Base-by-base conservation (phyloP, 2,329 filamentous ascomycete species). In the Calonectria ilicicola region DNA sequence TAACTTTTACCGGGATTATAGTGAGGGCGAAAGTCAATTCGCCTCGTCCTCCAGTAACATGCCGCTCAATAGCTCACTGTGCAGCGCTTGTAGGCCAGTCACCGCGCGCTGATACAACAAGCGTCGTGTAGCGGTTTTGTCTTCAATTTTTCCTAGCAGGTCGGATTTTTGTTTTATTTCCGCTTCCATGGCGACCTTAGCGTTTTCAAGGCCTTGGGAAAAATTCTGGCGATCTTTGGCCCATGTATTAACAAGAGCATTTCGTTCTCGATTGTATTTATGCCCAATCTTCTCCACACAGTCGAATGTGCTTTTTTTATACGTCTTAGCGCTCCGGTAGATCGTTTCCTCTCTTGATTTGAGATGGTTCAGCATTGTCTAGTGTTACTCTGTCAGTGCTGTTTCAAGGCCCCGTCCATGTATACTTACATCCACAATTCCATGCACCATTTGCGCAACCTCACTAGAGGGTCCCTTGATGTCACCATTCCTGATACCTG, bases 341-440 rank as follows among this genome's bases (percentile, higher is more conserved):
- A 79, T 67, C 2, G 64, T 60, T 5, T 63, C 71, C 71, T 81
- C 79, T 26, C 76, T 82, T 23, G 69, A 46, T 21, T 69, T 68
- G 2, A 82, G 72, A 65, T 78, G 77, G 38, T 47, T 56, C 60
- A 79, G 64, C 65, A 82, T 72, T 66, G 65, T 75, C 81, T 80
- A 58, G 63, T 49, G 23, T 26, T 49, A 76, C 58, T 73, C 23
- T 15, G 44, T 78, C 47, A 78, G 74, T 63, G 19, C 27, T 5
- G 27, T 29, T 19, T 7, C 21, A 74, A 47, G 1, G 8, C 2
- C 35, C 29, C 8, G 19, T 2, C 9, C n/a, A 66, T 58, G 27
- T 12, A 19, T n/a, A 38, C 79, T 73, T 72, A 82, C 81, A 49
- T 80, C 74, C 19, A 81, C 74, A 19, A 80, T 49, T 12, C 44